Evolutionary conservation across 169 alveolate species (phyloP).

Genomic region (Neospora caninum): DNA sequence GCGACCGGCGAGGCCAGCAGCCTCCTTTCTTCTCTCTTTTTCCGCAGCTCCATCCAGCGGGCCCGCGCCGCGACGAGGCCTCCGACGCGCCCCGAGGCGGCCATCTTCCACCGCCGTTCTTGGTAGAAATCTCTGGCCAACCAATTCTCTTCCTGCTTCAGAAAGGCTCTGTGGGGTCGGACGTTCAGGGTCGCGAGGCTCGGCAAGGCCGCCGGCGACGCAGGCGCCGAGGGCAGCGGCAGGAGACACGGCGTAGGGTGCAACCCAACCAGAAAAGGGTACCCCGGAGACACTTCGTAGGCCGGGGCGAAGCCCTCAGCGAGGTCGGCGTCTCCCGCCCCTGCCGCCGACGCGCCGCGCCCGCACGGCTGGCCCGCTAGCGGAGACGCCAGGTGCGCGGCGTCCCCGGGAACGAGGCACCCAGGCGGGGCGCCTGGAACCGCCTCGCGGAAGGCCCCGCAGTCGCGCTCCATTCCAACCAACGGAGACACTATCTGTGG

Average conservation of each 20-base stretch:
- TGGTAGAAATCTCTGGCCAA: slow-evolving; percentile 54
- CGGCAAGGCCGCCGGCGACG: not conserved
- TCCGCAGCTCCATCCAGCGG: slow-evolving; percentile 26
- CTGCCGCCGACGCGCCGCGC: no score
- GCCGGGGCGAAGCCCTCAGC: not conserved
- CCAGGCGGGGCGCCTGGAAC: no score
- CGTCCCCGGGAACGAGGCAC: no score
- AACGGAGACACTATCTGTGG: not conserved
- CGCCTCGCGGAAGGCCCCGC: no score
- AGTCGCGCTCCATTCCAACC: not conserved
- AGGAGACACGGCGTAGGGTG: not conserved
- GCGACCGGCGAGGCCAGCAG: slow-evolving; percentile 54
- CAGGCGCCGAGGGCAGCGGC: not conserved
- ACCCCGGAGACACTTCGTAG: not conserved
- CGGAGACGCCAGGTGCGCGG: not conserved
- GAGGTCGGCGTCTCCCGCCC: not conserved
- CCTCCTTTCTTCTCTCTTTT: slow-evolving; percentile 37
- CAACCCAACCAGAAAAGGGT: not conserved
- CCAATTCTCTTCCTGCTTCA: slow-evolving; percentile 58
- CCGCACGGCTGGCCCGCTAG: not conserved
- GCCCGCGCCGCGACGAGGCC: slow-evolving; percentile 21
- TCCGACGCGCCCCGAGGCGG: slow-evolving; percentile 38
- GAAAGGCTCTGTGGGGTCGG: slow-evolving; percentile 37
- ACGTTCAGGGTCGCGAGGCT: not conserved
- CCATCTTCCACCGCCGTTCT: slow-evolving; percentile 51